A percentile compares a stretch with the other conserved stretches of the same genome.
phyloP scores from a whole-genome alignment of 1,284 basidiomycete genomes.

The Amylostereum areolatum region DNA sequence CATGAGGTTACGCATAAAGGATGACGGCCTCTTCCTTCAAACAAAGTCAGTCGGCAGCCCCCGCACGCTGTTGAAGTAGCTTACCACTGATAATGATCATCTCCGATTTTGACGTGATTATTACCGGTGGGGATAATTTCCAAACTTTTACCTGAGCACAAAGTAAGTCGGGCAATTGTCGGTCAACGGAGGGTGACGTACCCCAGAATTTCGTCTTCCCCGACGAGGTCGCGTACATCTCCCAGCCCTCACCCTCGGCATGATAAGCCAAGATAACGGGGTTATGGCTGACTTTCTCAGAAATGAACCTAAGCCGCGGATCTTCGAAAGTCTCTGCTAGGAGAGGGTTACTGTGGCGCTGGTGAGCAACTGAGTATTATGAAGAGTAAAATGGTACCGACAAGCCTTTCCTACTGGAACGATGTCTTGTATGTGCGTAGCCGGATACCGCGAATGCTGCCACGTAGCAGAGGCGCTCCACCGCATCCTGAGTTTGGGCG shows the following conservation, averaged over 20 bases:
- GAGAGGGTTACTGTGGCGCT: constrained; percentile 67
- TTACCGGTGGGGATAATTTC: constrained; percentile 77
- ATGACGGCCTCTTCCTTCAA: constrained; percentile 75
- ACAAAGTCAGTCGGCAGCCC: not conserved
- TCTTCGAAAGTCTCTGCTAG: constrained; percentile 88
- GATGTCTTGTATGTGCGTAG: constrained; percentile 75
- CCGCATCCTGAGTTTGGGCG: constrained; percentile 50
- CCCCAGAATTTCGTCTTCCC: constrained; percentile 91
- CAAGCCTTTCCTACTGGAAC: constrained; percentile 85
- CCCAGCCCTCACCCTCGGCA: constrained; percentile 75
- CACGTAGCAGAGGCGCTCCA: constrained; percentile 71
- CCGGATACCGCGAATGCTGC: constrained; percentile 82
- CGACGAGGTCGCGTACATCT: constrained; percentile 62
- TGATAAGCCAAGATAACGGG: constrained; percentile 82
- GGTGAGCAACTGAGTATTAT: constrained; percentile 7
- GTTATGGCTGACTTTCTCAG: constrained; percentile 86
- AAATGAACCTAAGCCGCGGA: constrained; percentile 70
- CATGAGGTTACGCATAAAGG: constrained; percentile 86
- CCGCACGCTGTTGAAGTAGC: constrained; percentile 8
- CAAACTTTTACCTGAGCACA: constrained; percentile 64
- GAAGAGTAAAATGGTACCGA: constrained; percentile 32
- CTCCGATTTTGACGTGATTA: constrained; percentile 57
- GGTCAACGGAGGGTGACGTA: constrained; percentile 24
- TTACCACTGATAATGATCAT: constrained; percentile 66
- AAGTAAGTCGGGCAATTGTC: constrained; percentile 16